Base-by-base conservation (phyloP, 2,329 filamentous ascomycete species). In the Chaetomium sp. region DNA sequence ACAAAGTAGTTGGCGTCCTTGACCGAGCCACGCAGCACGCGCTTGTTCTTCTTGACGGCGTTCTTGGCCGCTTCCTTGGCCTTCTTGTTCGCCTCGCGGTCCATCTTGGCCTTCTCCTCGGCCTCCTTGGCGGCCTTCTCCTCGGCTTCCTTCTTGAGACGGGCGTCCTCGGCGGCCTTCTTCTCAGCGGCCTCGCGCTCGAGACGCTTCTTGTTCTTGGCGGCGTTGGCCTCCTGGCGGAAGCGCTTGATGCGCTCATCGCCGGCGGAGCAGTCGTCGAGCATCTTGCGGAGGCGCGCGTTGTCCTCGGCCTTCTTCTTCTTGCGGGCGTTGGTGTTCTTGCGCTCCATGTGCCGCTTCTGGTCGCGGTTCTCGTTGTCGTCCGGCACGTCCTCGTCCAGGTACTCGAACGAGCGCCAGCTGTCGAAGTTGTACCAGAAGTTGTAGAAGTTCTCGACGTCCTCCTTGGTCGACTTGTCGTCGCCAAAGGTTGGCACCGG, bases 301-400 rank as follows among this genome's bases (percentile, higher is more conserved):
- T 90, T 96, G 81, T 99, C 96, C 83, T 99, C 95, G 29, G 90
- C 92, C 93, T 99, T 99, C 87, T 93, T 96, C 93, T 99, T 99
- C 82, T 95, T 96, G 78, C 95, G 92, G 49, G 93, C 89, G 77
- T 97, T 97, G 81, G 91, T 87, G 81, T 99, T 99, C 90, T 99
- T 99, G 78, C 93, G 90, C 84, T 99, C 95, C 73, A 95, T 89
- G 80, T 99, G 94, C 65, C 95, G 92, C 85, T 97, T 98, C 84
- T 99, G 95, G 81, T 98, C 94, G 78, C 95, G 93, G 83, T 93
- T 97, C 83, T 98, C 95, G 78, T 95, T 97, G 83, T 99, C 95
- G 75, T 99, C 95, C 49, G 95, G 95, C 33, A 99, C 94, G 76
- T 99, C 95, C 83, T 99, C 95, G 75, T 99, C 95, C 65, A 96